These are phyloP conservation scores for Tricholomella constricta DNA, from an alignment of 768 basidiomycete genomes.

Conservation along the genomic window DNA sequence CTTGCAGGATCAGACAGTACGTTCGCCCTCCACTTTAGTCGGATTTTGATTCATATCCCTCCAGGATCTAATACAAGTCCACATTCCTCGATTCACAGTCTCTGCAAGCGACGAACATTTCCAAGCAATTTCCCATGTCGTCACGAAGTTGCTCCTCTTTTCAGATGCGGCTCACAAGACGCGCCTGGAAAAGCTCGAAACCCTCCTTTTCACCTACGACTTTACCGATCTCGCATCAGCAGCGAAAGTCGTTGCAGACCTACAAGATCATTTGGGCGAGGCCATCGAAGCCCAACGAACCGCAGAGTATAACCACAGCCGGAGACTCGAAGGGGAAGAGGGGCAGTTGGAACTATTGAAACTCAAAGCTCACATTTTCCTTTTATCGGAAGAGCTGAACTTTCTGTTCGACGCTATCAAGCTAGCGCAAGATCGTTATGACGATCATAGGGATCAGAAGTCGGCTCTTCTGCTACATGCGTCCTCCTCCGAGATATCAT, in stretches of 20 bases:
- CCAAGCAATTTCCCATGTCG: slow-evolving; percentile 81
- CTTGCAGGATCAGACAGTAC: slow-evolving; percentile 65
- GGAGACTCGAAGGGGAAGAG: slow-evolving; percentile 42
- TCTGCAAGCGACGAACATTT: slow-evolving; percentile 84
- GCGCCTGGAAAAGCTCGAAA: slow-evolving; percentile 77
- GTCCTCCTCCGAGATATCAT: slow-evolving; percentile 84
- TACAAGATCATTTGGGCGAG: slow-evolving; percentile 74
- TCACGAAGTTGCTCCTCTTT: slow-evolving; percentile 87
- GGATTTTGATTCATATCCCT: neutral
- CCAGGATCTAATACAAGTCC: slow-evolving; percentile 80
- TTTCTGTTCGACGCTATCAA: slow-evolving; percentile 87
- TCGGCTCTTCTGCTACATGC: slow-evolving; percentile 82
- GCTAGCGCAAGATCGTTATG: slow-evolving; percentile 75
- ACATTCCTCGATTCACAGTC: slow-evolving; percentile 86
- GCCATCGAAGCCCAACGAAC: slow-evolving; percentile 53
- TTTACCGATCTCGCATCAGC: slow-evolving; percentile 76
- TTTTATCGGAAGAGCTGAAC: slow-evolving; percentile 77
- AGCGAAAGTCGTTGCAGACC: slow-evolving; percentile 66
- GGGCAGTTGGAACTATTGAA: slow-evolving; percentile 60
- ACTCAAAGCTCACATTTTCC: slow-evolving; percentile 70
- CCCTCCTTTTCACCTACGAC: slow-evolving; percentile 84
- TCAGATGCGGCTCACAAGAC: slow-evolving; percentile 83
- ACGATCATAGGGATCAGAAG: slow-evolving; percentile 68
- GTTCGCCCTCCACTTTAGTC: slow-evolving; percentile 18
- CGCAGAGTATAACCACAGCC: slow-evolving; percentile 39